Evolutionary conservation across 2,329 filamentous ascomycete genomes (phyloP).

Genomic region (Trichoderma atrobrunneum): DNA sequence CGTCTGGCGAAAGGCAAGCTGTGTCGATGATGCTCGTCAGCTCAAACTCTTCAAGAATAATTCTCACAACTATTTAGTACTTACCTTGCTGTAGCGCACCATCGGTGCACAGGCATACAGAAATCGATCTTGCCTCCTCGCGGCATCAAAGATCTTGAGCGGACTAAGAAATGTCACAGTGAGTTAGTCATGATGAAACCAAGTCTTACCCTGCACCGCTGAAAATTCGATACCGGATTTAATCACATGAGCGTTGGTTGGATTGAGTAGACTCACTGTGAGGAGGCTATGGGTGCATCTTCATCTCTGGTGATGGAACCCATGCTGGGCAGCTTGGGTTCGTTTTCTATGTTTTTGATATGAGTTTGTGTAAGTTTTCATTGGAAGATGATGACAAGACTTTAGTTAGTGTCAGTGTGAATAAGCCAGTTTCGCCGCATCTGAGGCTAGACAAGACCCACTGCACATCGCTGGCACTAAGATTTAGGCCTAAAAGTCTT

Average conservation of each 20-base stretch:
- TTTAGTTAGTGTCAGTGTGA: not conserved
- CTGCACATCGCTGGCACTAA: not conserved
- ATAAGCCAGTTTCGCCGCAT: not conserved
- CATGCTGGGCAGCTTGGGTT: not conserved
- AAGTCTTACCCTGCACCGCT: not conserved
- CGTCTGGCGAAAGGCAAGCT: slow-evolving; percentile 68
- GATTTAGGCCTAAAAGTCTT: not conserved
- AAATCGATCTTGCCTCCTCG: slow-evolving; percentile 50
- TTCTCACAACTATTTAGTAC: not conserved
- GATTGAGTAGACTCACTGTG: not conserved
- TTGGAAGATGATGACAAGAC: not conserved
- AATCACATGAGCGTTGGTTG: not conserved
- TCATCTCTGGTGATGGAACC: not conserved
- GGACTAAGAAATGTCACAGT: slow-evolving; percentile 40
- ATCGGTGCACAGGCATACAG: slow-evolving; percentile 63
- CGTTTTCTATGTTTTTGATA: not conserved
- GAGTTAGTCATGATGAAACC: not conserved
- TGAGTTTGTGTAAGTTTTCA: not conserved
- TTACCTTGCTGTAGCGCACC: slow-evolving; percentile 62
- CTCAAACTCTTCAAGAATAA: not conserved
- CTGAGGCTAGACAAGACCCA: not conserved
- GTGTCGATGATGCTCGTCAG: slow-evolving; percentile 24
- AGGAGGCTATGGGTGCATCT: not conserved
- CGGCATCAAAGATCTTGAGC: slow-evolving; percentile 57
- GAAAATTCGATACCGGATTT: not conserved